Percentiles rank a stretch among this genome's conserved stretches.
phyloP scores from a whole-genome alignment of 2,329 filamentous ascomycete species.

The Corinectria fuckeliana region DNA sequence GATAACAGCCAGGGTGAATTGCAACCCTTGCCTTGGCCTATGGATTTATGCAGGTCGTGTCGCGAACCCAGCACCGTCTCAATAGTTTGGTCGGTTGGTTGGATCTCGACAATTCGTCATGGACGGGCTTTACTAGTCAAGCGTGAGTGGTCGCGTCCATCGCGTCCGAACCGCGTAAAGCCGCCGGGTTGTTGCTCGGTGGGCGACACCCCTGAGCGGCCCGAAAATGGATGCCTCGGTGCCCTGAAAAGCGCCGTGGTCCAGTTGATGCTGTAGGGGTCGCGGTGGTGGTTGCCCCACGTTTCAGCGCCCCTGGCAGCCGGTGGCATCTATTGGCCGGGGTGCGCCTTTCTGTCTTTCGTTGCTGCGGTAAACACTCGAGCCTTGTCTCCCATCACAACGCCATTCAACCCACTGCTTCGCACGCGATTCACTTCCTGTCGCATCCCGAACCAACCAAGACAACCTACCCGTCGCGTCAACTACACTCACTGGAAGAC shows the following conservation, averaged over 20 bases:
- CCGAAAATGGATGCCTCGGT: neutral
- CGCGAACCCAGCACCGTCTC: slow-evolving; percentile 19
- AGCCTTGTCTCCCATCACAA: slow-evolving; percentile 15
- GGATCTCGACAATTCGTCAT: slow-evolving; percentile 12
- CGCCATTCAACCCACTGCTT: slow-evolving; percentile 20
- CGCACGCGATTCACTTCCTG: neutral
- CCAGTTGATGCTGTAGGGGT: slow-evolving; percentile 10
- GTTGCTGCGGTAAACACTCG: slow-evolving; percentile 44
- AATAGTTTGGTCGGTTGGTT: slow-evolving; percentile 24
- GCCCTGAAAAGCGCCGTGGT: slow-evolving; percentile 5
- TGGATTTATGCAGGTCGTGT: slow-evolving; percentile 10
- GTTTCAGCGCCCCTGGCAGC: slow-evolving; percentile 30
- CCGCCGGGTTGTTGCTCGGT: slow-evolving; percentile 34
- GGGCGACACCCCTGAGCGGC: neutral
- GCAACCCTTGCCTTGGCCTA: slow-evolving; percentile 9
- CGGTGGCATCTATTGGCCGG: slow-evolving; percentile 29
- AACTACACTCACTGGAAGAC: neutral
- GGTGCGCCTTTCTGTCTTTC: slow-evolving; percentile 24
- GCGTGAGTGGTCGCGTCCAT: slow-evolving; percentile 23
- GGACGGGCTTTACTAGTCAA: slow-evolving; percentile 1
- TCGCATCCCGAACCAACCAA: slow-evolving; percentile 9
- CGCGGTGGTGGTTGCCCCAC: slow-evolving; percentile 17
- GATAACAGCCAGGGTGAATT: neutral
- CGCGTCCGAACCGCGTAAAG: slow-evolving; percentile 46
- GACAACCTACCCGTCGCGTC: slow-evolving; percentile 4